A percentile compares a stretch with the other conserved stretches of the same genome.
phyloP scores from a whole-genome alignment of 306 rosid genomes.

The Senna siamea region DNA sequence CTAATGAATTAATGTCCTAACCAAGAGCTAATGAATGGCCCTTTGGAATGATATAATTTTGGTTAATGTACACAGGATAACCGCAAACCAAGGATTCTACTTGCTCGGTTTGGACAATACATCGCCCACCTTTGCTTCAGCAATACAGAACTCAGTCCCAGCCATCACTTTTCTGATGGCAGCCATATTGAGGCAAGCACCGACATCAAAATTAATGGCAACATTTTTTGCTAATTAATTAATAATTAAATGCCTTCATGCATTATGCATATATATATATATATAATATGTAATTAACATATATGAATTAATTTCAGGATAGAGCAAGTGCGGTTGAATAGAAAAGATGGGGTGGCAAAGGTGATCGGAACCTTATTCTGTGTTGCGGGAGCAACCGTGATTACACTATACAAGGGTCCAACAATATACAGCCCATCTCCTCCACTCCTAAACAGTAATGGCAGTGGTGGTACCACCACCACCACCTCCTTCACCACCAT shows the following conservation, averaged over 20 bases:
- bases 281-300: too few species aligned
- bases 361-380: constrained; percentile 82
- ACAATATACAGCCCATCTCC: constrained; percentile 79
- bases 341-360: constrained; percentile 87
- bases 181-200: constrained; percentile 73
- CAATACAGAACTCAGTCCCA: constrained; percentile 95
- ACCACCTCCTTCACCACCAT: neutral
- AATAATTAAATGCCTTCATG: too few species aligned
- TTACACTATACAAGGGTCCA: constrained; percentile 93
- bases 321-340: constrained; percentile 69
- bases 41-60: too few species aligned
- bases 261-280: too few species aligned
- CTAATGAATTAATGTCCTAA: too few species aligned
- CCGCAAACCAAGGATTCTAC: constrained; percentile 98
- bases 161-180: constrained; percentile 99
- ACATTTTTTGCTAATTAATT: too few species aligned
- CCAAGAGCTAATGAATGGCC: too few species aligned
- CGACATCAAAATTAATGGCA: too few species aligned
- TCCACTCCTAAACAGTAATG: constrained; percentile 39
- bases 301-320: constrained; percentile 63
- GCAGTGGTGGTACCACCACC: too few species aligned
- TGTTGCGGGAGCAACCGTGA: constrained; percentile 90
- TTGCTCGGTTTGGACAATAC: constrained; percentile 97
- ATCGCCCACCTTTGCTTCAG: constrained; percentile 95
- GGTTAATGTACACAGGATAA: too few species aligned